These are phyloP conservation scores for Fusarium sp. DNA, from an alignment of 2,329 filamentous ascomycete species.

Conservation along the genomic window DNA sequence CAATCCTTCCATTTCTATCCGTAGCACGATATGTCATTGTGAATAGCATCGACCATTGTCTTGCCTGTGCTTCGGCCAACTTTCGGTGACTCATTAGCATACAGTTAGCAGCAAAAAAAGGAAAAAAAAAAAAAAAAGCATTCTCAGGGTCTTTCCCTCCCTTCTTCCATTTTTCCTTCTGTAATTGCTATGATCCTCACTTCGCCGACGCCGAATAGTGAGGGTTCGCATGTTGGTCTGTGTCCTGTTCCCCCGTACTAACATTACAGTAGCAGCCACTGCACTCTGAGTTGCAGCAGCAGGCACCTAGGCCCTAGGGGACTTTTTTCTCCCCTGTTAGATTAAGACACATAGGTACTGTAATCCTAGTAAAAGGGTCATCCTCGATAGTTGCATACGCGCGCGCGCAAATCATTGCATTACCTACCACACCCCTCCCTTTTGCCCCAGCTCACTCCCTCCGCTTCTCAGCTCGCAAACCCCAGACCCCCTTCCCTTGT, in stretches of 20 bases:
- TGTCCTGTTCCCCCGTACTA: slow-evolving; percentile 38
- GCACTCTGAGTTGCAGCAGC: neutral
- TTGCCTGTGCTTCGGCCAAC: slow-evolving; percentile 12
- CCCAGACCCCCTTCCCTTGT: slow-evolving; percentile 43
- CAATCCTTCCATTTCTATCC: neutral
- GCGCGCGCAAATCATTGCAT: slow-evolving; percentile 7
- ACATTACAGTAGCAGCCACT: slow-evolving; percentile 17
- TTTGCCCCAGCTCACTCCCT: slow-evolving; percentile 27
- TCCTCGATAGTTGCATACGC: slow-evolving; percentile 31
- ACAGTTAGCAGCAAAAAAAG: neutral
- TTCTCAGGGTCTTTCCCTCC: slow-evolving; percentile 22
- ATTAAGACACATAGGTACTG: slow-evolving; percentile 18
- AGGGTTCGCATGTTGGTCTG: slow-evolving; percentile 47
- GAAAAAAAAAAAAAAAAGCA: neutral
- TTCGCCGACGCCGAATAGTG: slow-evolving; percentile 45
- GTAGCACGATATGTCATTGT: neutral
- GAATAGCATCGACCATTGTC: slow-evolving; percentile 23
- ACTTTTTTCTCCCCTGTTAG: slow-evolving; percentile 23
- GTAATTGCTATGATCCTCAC: slow-evolving; percentile 32
- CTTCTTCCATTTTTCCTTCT: neutral
- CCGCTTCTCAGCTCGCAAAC: slow-evolving; percentile 41
- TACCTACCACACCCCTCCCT: neutral
- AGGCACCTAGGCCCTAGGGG: slow-evolving; percentile 9
- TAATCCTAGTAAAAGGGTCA: slow-evolving; percentile 27
- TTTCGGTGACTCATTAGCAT: slow-evolving; percentile 27